Evolutionary conservation across 768 basidiomycete genomes (phyloP).

Genomic region (Mycena amicta): DNA sequence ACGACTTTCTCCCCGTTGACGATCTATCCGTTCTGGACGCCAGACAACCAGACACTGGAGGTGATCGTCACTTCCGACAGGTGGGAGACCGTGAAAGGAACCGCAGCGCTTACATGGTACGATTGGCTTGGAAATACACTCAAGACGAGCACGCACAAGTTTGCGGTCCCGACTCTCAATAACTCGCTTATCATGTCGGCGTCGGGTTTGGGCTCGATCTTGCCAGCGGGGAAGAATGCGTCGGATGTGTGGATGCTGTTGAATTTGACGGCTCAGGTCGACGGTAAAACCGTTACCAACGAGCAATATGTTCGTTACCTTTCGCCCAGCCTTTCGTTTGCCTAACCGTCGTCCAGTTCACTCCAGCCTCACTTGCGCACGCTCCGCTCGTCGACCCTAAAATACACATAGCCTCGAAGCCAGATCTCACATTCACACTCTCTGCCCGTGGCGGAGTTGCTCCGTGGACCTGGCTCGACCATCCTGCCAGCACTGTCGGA

Average conservation of each 20-base stretch:
- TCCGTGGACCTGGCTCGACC: conserved; percentile 62
- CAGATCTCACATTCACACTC: conserved; percentile 49
- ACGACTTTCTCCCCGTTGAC: conserved; percentile 47
- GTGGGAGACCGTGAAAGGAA: conserved; percentile 47
- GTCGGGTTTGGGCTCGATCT: conserved; percentile 44
- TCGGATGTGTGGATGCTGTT: conserved; percentile 54
- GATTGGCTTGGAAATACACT: conserved; percentile 52
- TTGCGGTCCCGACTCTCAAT: conserved; percentile 51
- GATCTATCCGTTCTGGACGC: conserved; percentile 61
- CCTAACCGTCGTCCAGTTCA: conserved; percentile 41
- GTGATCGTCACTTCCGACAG: conserved; percentile 56
- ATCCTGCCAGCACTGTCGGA: conserved; percentile 56
- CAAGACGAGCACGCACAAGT: conserved; percentile 37
- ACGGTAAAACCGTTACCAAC: conserved; percentile 43
- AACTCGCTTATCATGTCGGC: conserved; percentile 46
- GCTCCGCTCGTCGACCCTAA: conserved; percentile 53
- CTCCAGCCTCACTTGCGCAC: conserved; percentile 49
- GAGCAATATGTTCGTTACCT: conserved; percentile 51
- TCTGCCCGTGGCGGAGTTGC: conserved; percentile 58
- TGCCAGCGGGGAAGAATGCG: conserved; percentile 44
- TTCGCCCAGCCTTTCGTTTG: neutral
- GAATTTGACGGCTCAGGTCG: conserved; percentile 49
- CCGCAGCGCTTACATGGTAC: conserved; percentile 58
- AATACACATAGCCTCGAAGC: conserved; percentile 36
- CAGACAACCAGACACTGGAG: conserved; percentile 47